Percentiles rank a stretch among this genome's conserved stretches.
Evolutionary conservation across 257 asterid genomes (phyloP).

Genomic region (Fraxinus quadrangulata): DNA sequence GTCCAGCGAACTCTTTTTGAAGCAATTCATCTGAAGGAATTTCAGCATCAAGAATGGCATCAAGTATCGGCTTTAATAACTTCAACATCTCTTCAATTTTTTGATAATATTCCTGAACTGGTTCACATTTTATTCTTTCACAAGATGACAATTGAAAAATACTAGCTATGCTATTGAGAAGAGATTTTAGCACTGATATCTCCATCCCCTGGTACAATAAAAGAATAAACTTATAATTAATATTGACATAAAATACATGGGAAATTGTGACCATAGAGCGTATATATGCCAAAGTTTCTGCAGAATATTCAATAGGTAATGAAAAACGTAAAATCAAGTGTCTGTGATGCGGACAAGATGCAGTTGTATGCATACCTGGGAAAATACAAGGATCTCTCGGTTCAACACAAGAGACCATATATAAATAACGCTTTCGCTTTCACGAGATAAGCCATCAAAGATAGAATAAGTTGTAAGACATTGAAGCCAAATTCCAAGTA

Average conservation of each 20-base stretch:
- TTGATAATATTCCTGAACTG: conserved; percentile 52
- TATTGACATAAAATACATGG: not conserved
- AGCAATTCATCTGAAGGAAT: conserved; percentile 51
- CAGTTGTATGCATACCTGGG: not conserved
- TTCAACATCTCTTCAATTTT: conserved; percentile 65
- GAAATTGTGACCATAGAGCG: not conserved
- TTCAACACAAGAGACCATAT: not conserved
- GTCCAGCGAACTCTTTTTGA: conserved; percentile 53
- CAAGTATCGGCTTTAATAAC: conserved; percentile 60
- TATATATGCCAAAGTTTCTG: not conserved
- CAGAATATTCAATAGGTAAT: not conserved
- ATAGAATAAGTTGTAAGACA: not conserved
- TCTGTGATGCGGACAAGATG: not conserved
- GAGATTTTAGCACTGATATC: conserved; percentile 63
- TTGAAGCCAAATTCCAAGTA: not conserved
- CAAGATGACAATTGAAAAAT: conserved; percentile 51
- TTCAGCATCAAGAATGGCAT: conserved; percentile 52
- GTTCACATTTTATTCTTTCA: conserved; percentile 61
- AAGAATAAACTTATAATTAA: not conserved
- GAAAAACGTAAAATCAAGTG: not conserved
- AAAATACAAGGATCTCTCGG: not conserved
- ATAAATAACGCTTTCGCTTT: not conserved
- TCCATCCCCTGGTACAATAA: conserved; percentile 64
- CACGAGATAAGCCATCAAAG: not conserved
- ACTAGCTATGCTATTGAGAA: conserved; percentile 60